These are phyloP conservation scores for Oryza officinalis DNA, from an alignment of 176 grass and related monocot species.

Conservation along the genomic window DNA sequence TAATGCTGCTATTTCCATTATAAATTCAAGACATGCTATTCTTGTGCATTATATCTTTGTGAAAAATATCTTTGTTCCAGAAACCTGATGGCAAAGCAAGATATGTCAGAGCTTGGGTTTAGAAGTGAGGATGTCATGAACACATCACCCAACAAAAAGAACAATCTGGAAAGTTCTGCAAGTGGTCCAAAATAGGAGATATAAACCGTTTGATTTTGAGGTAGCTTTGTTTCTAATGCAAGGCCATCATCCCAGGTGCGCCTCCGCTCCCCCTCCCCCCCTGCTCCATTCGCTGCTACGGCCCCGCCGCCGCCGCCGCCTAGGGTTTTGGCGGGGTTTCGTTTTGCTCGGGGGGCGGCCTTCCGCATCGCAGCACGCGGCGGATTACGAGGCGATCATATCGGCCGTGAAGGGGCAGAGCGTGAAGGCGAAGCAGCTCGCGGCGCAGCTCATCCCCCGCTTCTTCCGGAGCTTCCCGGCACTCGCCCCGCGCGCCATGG, in stretches of 20 bases:
- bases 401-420: slow-evolving; percentile 84
- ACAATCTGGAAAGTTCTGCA: background rate
- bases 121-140: no score
- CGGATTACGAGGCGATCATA: slow-evolving; percentile 90
- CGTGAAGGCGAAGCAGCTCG: slow-evolving; percentile 95
- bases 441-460: slow-evolving; percentile 93
- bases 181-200: slow-evolving; percentile 29
- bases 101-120: no score
- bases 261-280: background rate
- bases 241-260: slow-evolving; percentile 52
- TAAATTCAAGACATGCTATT: no score
- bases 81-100: no score
- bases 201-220: slow-evolving; percentile 21
- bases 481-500: slow-evolving; percentile 64
- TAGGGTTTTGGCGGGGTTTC: slow-evolving; percentile 39
- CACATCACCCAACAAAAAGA: no score
- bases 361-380: slow-evolving; percentile 55
- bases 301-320: background rate
- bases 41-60: no score
- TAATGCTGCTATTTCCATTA: background rate
- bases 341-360: background rate
- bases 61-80: no score
- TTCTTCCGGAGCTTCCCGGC: slow-evolving; percentile 86
- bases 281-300: background rate
- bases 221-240: slow-evolving; percentile 4